Base-by-base conservation (phyloP, 2,329 filamentous ascomycete species). In the Ascochyta lentis region DNA sequence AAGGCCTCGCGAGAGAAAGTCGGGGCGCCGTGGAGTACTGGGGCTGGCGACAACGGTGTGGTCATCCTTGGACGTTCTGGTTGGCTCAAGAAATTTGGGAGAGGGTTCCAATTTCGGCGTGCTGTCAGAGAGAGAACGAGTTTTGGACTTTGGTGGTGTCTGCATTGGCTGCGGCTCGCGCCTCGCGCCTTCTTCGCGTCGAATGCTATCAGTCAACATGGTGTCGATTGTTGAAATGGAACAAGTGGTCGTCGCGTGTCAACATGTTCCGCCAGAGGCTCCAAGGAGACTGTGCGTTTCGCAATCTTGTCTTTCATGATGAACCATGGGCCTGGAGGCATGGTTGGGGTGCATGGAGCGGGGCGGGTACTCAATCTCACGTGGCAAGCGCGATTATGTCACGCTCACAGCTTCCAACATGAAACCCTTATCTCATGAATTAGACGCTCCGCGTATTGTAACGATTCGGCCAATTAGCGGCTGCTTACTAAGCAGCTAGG, bases 1-100 rank as follows among this genome's bases (percentile, higher is more conserved):
- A 54, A 95, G 81, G 35, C 86, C 87, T 52, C 86, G 84, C 33
- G 82, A 73, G 46, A 86, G 80, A 59, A 89, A 84, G 39, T 85
- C 84, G 46, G 87, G 82, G 59, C 89, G 84, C 56, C 86, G 84
- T n/a, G 92, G 91, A 7, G 91, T 96, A 46, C 70, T 75, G 37
- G 78, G 78, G 49, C 71, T 72, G 35, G 74, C 66, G 23, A 76
- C 59, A 58, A 75, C 71, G 55, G 72, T 75, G 62, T 79, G 74
- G 65, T 81, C 79, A 72, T 81, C 79, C 64, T 79, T 80, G 24
- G 76, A 73, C 33, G 67, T 66, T 26, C 69, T 68, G 26, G 62
- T 54, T 37, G 75, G 70, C 61, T 80, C 78, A 43, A 65, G 71
- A 60, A 81, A 77, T 49, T 76, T 79, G 13, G 79, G 79, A 7